These are phyloP conservation scores for Macrolepiota albuminosa DNA, from an alignment of 768 basidiomycete species.

Conservation along the genomic window DNA sequence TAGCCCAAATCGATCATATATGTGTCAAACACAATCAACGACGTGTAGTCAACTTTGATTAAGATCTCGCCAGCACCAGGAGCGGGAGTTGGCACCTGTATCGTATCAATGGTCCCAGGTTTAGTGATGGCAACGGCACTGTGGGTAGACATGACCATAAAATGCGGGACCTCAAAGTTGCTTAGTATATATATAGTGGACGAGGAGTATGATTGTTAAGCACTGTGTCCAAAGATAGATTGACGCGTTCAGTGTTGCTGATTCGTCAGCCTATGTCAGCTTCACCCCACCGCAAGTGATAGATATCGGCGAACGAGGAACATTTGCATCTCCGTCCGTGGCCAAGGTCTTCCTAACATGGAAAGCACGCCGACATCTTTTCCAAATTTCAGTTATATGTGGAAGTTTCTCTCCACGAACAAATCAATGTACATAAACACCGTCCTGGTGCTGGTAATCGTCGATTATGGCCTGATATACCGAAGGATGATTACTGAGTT, in stretches of 20 bases:
- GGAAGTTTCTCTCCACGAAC: not conserved
- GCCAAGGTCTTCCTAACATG: not conserved
- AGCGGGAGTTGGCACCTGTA: conserved; percentile 25
- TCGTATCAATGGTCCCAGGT: conserved; percentile 28
- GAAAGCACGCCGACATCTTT: not conserved
- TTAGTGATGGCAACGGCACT: conserved; percentile 35
- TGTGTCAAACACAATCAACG: conserved; percentile 34
- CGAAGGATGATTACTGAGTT: not conserved
- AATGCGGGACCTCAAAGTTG: not conserved
- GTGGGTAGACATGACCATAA: conserved; percentile 29
- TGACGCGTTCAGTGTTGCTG: not conserved
- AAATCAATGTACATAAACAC: not conserved
- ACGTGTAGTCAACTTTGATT: conserved; percentile 31
- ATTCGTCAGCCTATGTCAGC: not conserved
- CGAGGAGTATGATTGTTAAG: not conserved
- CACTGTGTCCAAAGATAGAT: not conserved
- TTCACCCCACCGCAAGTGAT: not conserved
- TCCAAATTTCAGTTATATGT: not conserved
- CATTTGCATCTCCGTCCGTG: not conserved
- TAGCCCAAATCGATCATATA: conserved; percentile 30
- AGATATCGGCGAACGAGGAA: not conserved
- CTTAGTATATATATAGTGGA: not conserved
- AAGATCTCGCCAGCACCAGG: conserved; percentile 30
- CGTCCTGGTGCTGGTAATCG: no score
- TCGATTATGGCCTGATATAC: not conserved